Conservation (phyloP, 495 filamentous ascomycete species). For the Thermochaetoides thermophila region DNA sequence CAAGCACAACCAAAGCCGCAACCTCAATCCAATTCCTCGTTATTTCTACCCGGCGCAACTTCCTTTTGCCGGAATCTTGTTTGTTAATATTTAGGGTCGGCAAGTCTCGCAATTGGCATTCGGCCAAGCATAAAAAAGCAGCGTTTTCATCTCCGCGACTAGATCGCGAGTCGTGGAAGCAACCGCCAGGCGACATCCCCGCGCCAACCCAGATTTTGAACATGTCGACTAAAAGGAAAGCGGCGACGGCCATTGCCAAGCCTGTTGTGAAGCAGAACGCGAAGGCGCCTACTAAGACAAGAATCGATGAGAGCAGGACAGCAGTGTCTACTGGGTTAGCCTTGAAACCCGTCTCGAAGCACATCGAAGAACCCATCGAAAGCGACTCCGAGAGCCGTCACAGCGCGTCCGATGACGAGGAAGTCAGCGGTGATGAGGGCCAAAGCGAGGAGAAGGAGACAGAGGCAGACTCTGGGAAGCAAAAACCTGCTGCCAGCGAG, state of each 20-base stretch:
- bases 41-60: too few relatives aligned
- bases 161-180: too few relatives aligned
- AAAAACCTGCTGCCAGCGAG: conserved; percentile 2
- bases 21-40: too few relatives aligned
- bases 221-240: conserved; percentile 42
- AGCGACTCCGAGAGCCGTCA: conserved; percentile 36
- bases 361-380: conserved; percentile 26
- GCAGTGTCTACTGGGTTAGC: conserved; percentile 35
- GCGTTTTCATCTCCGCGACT: too few relatives aligned
- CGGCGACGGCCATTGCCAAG: conserved; percentile 29
- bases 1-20: too few relatives aligned
- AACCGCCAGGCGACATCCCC: neutral
- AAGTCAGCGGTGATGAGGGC: conserved; percentile 10
- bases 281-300: conserved; percentile 41
- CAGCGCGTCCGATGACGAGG: conserved; percentile 22
- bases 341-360: conserved; percentile 13
- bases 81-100: too few relatives aligned
- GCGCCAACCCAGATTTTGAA: neutral
- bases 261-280: conserved; percentile 42
- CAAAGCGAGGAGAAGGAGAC: neutral
- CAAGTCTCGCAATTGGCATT: neutral
- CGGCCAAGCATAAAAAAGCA: too few relatives aligned
- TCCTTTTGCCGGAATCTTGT: too few relatives aligned
- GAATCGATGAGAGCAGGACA: conserved; percentile 61
- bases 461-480: neutral